phyloP scores from a whole-genome alignment of 805 yeast genomes.

The Torulaspora gathmanii region DNA sequence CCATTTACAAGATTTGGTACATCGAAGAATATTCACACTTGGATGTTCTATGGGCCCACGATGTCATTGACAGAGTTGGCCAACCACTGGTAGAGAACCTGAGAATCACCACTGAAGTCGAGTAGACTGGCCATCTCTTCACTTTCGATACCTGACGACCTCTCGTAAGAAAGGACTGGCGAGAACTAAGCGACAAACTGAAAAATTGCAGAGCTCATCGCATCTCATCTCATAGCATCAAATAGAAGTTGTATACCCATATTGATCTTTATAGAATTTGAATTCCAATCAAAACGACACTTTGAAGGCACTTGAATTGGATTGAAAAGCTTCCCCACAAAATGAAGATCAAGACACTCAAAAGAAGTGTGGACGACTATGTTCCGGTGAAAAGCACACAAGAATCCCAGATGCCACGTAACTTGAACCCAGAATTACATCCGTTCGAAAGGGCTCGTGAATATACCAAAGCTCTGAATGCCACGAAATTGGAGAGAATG shows the following conservation, averaged over 20 bases:
- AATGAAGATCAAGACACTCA: conserved; percentile 81
- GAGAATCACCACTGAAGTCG: conserved; percentile 12
- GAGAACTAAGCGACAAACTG: conserved; percentile 3
- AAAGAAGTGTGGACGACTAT: conserved; percentile 85
- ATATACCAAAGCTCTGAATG: conserved; percentile 88
- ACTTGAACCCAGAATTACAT: conserved; percentile 88
- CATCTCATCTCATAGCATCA: conserved; percentile 7
- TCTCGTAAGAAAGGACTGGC: conserved; percentile 3
- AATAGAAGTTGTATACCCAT: conserved; percentile 1
- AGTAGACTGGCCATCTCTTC: neutral
- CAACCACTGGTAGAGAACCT: conserved; percentile 39
- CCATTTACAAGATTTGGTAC: conserved; percentile 31
- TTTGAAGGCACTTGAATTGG: no score
- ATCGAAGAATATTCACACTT: conserved; percentile 73
- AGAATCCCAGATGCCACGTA: conserved; percentile 80
- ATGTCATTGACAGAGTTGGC: conserved; percentile 64
- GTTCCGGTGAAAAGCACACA: conserved; percentile 90
- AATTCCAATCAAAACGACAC: neutral
- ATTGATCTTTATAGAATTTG: neutral
- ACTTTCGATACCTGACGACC: conserved; percentile 2
- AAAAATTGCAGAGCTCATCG: conserved; percentile 14
- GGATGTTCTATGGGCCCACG: conserved; percentile 91
- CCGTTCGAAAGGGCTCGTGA: conserved; percentile 97
- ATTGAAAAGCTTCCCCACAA: neutral
- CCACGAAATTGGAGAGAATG: conserved; percentile 92